These are phyloP conservation scores for Crassisporium funariophilum DNA, from an alignment of 768 basidiomycete species.

Conservation along the genomic window DNA sequence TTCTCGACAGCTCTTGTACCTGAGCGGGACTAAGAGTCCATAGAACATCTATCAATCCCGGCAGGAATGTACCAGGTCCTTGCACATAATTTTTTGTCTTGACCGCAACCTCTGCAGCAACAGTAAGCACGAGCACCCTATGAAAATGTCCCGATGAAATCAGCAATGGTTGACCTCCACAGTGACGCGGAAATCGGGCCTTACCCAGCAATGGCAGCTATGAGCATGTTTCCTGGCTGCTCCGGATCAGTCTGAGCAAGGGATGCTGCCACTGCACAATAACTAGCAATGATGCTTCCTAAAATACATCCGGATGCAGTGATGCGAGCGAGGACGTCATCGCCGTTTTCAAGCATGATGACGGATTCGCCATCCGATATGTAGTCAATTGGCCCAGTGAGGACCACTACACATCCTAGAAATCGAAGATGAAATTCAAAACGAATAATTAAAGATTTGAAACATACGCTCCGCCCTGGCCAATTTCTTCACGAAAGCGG, in stretches of 20 bases:
- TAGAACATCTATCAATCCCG: slow-evolving; percentile 63
- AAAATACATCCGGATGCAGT: slow-evolving; percentile 91
- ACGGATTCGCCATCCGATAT: slow-evolving; percentile 79
- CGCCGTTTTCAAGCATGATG: slow-evolving; percentile 74
- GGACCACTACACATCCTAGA: slow-evolving; percentile 79
- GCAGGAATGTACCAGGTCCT: slow-evolving; percentile 67
- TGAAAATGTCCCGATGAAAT: slow-evolving; percentile 4
- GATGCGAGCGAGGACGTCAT: slow-evolving; percentile 71
- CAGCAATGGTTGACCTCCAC: slow-evolving; percentile 12
- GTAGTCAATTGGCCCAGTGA: slow-evolving; percentile 82
- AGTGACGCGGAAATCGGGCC: slow-evolving; percentile 22
- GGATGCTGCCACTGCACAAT: slow-evolving; percentile 66
- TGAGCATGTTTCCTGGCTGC: slow-evolving; percentile 68
- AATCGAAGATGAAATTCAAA: no score
- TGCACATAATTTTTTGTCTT: slow-evolving; percentile 47
- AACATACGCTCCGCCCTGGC: slow-evolving; percentile 75
- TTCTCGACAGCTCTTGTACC: slow-evolving; percentile 31
- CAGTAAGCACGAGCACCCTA: slow-evolving; percentile 59
- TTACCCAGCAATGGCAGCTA: slow-evolving; percentile 78
- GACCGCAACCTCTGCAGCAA: slow-evolving; percentile 64
- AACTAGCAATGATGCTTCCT: slow-evolving; percentile 77
- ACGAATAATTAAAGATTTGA: no score
- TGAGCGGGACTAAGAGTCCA: slow-evolving; percentile 37
- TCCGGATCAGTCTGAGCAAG: slow-evolving; percentile 28
- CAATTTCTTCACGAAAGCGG: slow-evolving; percentile 63